Base-by-base conservation (phyloP, 2,329 filamentous ascomycete genomes). In the Scleromitrula shiraiana region DNA sequence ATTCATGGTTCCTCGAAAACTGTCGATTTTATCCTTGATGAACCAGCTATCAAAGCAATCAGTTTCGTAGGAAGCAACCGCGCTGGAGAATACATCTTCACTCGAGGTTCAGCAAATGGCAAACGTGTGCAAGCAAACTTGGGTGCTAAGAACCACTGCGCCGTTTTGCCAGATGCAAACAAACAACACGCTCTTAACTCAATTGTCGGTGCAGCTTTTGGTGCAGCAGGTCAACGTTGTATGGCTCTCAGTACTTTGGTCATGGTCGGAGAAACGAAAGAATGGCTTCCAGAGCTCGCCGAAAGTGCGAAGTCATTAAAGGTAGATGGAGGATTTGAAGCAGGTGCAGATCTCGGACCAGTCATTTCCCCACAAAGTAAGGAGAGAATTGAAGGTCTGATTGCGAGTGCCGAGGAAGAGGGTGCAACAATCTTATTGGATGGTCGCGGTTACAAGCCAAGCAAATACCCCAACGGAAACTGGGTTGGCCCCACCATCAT, bases 71-170 rank as follows among this genome's bases (percentile, higher is more conserved):
- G 87, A 54, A 81, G 83, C 68, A 93, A 93, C 74, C 86, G 88
- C 74, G 88, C 87, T 7, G 87, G 87, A 62, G 85, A 91, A 70
- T 93, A 93, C 72, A 93, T 93, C 67, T 93, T 82, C 69, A 68
- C 73, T 47, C 80, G 85, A 49, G 87, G 80, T 26, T 88, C 85
- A 1, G 86, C 85, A 62, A 88, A 91, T 61, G 87, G 88, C 62
- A 93, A 93, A 77, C 83, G 87, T 61, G 85, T 90, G 26, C 88
- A 93, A 70, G 87, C 87, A 65, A 93, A 93, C 69, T 70, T 93
- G 53, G 88, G 87, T 33, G 87, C 87, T 57, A 93, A 93, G 77
- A 93, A 93, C 74, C 87, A 93, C 66, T 86, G 86, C 23, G 84
- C 85, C 45, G 82, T 93, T 24, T 77, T 91, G 52, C 87, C 87